Conservation (phyloP, 2,329 filamentous ascomycete genomes). For the Arthrobotrys entomopaga region DNA sequence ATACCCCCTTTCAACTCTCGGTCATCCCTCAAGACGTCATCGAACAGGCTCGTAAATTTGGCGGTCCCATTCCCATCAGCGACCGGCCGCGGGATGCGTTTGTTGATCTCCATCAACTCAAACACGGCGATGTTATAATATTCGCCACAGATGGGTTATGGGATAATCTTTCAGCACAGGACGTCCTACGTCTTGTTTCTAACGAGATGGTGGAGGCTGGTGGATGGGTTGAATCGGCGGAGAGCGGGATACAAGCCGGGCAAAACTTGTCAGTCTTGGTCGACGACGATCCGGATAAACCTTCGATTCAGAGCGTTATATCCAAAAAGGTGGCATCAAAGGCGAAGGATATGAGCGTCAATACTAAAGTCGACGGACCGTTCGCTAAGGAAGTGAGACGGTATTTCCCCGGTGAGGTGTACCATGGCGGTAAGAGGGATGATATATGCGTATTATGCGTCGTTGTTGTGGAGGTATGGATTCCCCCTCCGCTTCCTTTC, state of each 20-base stretch:
- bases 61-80: conserved; percentile 76
- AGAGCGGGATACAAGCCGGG: conserved; percentile 72
- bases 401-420: conserved; percentile 84
- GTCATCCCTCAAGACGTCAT: conserved; percentile 84
- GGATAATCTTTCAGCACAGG: conserved; percentile 93
- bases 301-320: conserved; percentile 75
- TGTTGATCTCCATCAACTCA: conserved; percentile 77
- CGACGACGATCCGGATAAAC: conserved; percentile 50
- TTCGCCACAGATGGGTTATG: conserved; percentile 95
- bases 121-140: conserved; percentile 91
- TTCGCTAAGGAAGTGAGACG: conserved; percentile 95
- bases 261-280: conserved; percentile 66
- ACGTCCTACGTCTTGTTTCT: conserved; percentile 83
- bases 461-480: conserved; percentile 74
- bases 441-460: conserved; percentile 90
- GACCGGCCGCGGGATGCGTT: conserved; percentile 87
- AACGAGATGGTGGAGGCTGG: conserved; percentile 77
- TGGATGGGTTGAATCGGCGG: conserved; percentile 74
- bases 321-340: conserved; percentile 82
- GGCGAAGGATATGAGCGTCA: conserved; percentile 84
- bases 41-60: conserved; percentile 82
- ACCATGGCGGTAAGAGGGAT: conserved; percentile 91
- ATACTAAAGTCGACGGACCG: conserved; percentile 83
- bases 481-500: background rate
- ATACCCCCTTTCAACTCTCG: conserved; percentile 94